phyloP scores from a whole-genome alignment of 1,284 basidiomycete species.

The Leccinum pallidistipes region DNA sequence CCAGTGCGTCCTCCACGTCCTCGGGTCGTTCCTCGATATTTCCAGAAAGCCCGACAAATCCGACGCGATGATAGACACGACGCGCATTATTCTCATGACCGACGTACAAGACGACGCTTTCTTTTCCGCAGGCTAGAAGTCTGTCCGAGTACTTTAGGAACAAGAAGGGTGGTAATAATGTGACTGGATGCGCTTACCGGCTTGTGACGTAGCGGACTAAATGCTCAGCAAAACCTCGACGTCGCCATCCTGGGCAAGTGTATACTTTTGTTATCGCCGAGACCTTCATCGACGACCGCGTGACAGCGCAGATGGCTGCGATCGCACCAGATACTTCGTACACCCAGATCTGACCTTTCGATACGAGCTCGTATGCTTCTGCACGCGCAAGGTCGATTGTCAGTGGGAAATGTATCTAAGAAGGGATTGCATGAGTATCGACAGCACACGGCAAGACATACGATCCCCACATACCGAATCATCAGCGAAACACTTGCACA shows the following conservation, averaged over 20 bases:
- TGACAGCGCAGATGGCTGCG: conserved; percentile 63
- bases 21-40: conserved; percentile 22
- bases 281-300: conserved; percentile 42
- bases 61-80: conserved; percentile 50
- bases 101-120: conserved; percentile 52
- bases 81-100: conserved; percentile 48
- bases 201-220: conserved; percentile 44
- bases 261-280: conserved; percentile 53
- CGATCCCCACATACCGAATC: conserved; percentile 49
- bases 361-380: conserved; percentile 56
- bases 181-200: conserved; percentile 29
- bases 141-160: conserved; percentile 26
- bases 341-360: conserved; percentile 60
- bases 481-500: conserved; percentile 58
- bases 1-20: conserved; percentile 48
- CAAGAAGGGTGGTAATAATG: neutral
- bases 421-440: conserved; percentile 5
- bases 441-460: neutral
- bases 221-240: conserved; percentile 46
- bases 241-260: conserved; percentile 44
- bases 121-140: conserved; percentile 38
- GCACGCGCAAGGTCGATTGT: conserved; percentile 40
- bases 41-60: conserved; percentile 44
- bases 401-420: conserved; percentile 58
- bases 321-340: conserved; percentile 46